Conservation (phyloP, 495 filamentous ascomycete species). For the Pyrenula massariospora region DNA sequence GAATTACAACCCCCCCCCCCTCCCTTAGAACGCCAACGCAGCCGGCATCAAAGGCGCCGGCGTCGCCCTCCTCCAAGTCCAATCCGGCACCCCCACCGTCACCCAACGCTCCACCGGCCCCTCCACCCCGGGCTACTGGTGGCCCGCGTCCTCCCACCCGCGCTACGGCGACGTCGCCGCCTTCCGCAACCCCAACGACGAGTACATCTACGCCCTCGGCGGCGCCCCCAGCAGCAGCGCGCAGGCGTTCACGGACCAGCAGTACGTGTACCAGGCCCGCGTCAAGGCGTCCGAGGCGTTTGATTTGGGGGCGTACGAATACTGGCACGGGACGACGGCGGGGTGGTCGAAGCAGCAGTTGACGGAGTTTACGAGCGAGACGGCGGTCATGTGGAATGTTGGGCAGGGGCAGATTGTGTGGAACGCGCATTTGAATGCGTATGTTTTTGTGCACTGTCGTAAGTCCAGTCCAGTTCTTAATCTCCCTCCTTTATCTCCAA, state of each 20-base stretch:
- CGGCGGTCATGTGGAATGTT: slow-evolving; percentile 17
- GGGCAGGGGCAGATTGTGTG: slow-evolving; percentile 21
- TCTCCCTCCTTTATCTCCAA: background rate
- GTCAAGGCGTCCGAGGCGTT: slow-evolving; percentile 20
- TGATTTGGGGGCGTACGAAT: slow-evolving; percentile 20
- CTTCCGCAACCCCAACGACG: slow-evolving; percentile 20
- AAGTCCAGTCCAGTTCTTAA: background rate
- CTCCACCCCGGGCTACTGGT: slow-evolving; percentile 16
- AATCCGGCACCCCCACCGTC: slow-evolving; percentile 18
- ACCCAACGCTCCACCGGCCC: slow-evolving; percentile 10
- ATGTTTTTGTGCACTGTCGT: slow-evolving; percentile 20
- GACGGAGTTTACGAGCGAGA: slow-evolving; percentile 12
- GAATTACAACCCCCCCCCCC: background rate
- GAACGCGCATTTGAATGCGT: slow-evolving; percentile 16
- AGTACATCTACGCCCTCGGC: slow-evolving; percentile 22
- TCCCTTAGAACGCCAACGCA: slow-evolving; percentile 16
- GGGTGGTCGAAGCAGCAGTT: slow-evolving; percentile 18
- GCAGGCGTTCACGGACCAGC: slow-evolving; percentile 5
- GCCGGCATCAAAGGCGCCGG: slow-evolving; percentile 18
- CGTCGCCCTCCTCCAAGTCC: slow-evolving; percentile 17
- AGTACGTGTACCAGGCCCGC: slow-evolving; percentile 20
- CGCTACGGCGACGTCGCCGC: slow-evolving; percentile 22
- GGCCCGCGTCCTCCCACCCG: slow-evolving; percentile 15
- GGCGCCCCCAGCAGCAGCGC: slow-evolving; percentile 12
- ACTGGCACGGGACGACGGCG: slow-evolving; percentile 19